Evolutionary conservation across 1,139 yeast genomes (phyloP).

Genomic region (Yamadazyma spencermartinsiae): DNA sequence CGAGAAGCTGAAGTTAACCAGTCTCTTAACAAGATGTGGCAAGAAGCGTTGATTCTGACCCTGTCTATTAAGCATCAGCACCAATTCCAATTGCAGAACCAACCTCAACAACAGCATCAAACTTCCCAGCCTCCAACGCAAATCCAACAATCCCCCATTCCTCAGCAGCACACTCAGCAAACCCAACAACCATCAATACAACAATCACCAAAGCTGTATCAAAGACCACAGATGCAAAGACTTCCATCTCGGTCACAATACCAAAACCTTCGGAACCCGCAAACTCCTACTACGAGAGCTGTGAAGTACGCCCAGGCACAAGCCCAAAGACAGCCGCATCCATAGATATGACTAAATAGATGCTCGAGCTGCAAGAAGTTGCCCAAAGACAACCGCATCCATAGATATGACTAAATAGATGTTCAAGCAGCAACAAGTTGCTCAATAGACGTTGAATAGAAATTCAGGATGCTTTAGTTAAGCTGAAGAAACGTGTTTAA

Average conservation of each 20-base stretch:
- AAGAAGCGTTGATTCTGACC: slow-evolving; percentile 36
- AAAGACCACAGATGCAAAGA: slow-evolving; percentile 28
- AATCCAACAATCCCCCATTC: not conserved
- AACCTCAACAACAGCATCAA: slow-evolving; percentile 7
- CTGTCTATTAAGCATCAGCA: slow-evolving; percentile 10
- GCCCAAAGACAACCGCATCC: too few species aligned
- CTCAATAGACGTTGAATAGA: too few species aligned
- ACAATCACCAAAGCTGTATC: slow-evolving; percentile 18
- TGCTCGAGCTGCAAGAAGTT: too few species aligned
- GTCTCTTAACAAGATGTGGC: slow-evolving; percentile 40
- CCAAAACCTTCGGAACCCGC: slow-evolving; percentile 23
- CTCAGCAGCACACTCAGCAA: not conserved
- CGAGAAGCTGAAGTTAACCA: slow-evolving; percentile 30
- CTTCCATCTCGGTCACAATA: slow-evolving; percentile 26
- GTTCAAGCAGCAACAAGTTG: too few species aligned
- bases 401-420: too few species aligned
- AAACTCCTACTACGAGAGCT: slow-evolving; percentile 39
- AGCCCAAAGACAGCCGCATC: slow-evolving; percentile 15
- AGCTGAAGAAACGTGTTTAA: too few species aligned
- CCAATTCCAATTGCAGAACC: slow-evolving; percentile 8
- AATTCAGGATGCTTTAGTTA: too few species aligned
- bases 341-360: not conserved
- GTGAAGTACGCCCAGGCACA: slow-evolving; percentile 34
- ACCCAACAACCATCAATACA: slow-evolving; percentile 6
- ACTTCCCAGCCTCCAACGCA: not conserved